Evolutionary conservation across 345 rosid genomes (phyloP), one percentile per base, ranked within the genome.

Genomic region (Corchorus capsularis): DNA sequence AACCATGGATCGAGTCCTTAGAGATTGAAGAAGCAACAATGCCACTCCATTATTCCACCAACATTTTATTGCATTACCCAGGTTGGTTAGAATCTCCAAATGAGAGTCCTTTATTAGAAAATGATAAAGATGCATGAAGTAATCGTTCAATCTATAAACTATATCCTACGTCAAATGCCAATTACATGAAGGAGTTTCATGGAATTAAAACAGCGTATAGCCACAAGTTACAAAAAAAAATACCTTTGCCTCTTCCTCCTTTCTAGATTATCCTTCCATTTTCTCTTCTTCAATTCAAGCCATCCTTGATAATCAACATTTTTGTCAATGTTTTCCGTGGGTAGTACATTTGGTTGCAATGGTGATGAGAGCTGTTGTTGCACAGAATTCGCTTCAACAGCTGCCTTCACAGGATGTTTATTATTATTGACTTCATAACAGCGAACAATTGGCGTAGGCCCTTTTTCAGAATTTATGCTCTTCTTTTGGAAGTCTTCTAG

Each of bases 261-360:
- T 74, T 85, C 90, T 56, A 90, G 75, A 72, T 63, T 78, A 60
- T 81, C 89, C 83, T 83, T 93, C 98, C 99, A 95, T 82, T 89
- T 95, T 83, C 99, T 86, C 83, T 95, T 95, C 85, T 89, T 93
- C 75, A 73, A 41, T 80, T 90, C 93, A 88, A 95, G 99, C 99
- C 99, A 95, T 74, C 99, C 97, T 65, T 83, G 94, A 85, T 93
- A 95, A 80, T 93, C 96, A 41, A 83, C 84, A 74, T 83, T 85
- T 88, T 80, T 88, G 82, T 95, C 96, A 82, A 93, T 77, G 54
- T 79, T 85, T 83, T 85, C 86, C 72, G 80, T 34, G 59, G 83
- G 66, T 13, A 77, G 35, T 78, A 64, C 85, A 71, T 78, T 59
- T 54, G 79, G 69, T 57, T 79, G 79, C 73, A 81, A 69, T 55